These are phyloP conservation scores for Elaeis oleifera DNA, from an alignment of 202 grass and related monocot genomes.

Conservation along the genomic window DNA sequence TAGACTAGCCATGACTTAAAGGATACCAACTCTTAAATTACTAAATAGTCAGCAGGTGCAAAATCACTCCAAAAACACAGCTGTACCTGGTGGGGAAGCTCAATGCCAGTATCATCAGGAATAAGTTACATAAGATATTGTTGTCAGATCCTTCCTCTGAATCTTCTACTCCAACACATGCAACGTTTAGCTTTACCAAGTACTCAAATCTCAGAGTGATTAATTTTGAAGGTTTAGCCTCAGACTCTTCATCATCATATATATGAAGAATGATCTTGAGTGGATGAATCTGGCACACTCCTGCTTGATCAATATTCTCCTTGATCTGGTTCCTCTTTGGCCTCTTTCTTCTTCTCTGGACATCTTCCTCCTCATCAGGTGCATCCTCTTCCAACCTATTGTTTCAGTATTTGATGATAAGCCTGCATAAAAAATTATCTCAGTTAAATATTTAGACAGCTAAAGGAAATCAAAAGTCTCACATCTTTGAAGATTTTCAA, in stretches of 20 bases:
- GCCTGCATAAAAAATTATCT: constrained; percentile 26
- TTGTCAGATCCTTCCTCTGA: constrained; percentile 51
- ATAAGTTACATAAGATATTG: constrained; percentile 89
- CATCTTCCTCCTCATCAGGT: constrained; percentile 89
- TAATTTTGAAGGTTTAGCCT: constrained; percentile 39
- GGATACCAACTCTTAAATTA: too few relatives aligned
- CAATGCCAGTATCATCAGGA: constrained; percentile 85
- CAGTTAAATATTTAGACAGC: neutral
- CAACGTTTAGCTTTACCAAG: constrained; percentile 83
- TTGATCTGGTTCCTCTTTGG: constrained; percentile 58
- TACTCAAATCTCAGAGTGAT: constrained; percentile 67
- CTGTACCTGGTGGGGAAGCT: constrained; percentile 79
- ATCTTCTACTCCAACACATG: constrained; percentile 77
- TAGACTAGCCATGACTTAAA: too few relatives aligned
- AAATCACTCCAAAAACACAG: too few relatives aligned
- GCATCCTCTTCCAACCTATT: constrained; percentile 72
- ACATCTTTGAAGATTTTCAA: too few relatives aligned
- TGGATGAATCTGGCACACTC: constrained; percentile 67
- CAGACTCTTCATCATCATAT: constrained; percentile 57
- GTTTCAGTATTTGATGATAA: constrained; percentile 40
- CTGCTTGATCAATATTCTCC: constrained; percentile 56
- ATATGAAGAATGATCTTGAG: constrained; percentile 74
- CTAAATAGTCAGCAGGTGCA: too few relatives aligned
- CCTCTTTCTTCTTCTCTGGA: constrained; percentile 83
- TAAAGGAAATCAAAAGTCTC: neutral